These are phyloP conservation scores for Coprinopsis marcescibilis DNA, from an alignment of 768 basidiomycete species.

Conservation along the genomic window DNA sequence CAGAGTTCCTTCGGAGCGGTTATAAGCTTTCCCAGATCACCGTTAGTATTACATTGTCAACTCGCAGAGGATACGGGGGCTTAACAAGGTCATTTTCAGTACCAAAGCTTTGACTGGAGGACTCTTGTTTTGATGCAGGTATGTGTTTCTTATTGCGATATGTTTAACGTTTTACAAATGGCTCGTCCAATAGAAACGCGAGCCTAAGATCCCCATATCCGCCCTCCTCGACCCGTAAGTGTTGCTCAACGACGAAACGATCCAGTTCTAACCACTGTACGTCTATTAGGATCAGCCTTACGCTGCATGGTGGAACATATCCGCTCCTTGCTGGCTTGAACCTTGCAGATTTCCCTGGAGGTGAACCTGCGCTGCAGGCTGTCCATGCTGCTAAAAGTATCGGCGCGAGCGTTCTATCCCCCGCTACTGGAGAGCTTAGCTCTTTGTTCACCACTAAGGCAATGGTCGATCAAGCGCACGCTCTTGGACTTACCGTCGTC, in stretches of 20 bases:
- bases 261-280: too few relatives aligned
- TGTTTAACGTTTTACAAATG: too few relatives aligned
- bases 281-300: constrained; percentile 31
- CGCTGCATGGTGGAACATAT: constrained; percentile 38
- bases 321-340: constrained; percentile 68
- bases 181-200: too few relatives aligned
- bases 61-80: not conserved
- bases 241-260: not conserved
- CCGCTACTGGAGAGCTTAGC: constrained; percentile 44
- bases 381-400: constrained; percentile 63
- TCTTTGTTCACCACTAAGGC: constrained; percentile 56
- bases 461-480: constrained; percentile 66
- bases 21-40: constrained; percentile 57
- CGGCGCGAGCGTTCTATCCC: constrained; percentile 60
- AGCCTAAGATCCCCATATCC: constrained; percentile 49
- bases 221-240: constrained; percentile 64
- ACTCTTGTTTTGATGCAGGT: constrained; percentile 70
- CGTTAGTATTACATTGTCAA: constrained; percentile 29
- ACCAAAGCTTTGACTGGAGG: constrained; percentile 82
- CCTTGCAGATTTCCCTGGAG: constrained; percentile 58
- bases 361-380: constrained; percentile 51
- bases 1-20: constrained; percentile 50
- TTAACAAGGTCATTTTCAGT: constrained; percentile 32
- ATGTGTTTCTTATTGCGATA: too few relatives aligned
- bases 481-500: constrained; percentile 55